Evolutionary conservation across 2,329 filamentous ascomycete species (phyloP), one percentile per base, ranked within the genome.

Genomic region (Arthrobotrys entomopaga): DNA sequence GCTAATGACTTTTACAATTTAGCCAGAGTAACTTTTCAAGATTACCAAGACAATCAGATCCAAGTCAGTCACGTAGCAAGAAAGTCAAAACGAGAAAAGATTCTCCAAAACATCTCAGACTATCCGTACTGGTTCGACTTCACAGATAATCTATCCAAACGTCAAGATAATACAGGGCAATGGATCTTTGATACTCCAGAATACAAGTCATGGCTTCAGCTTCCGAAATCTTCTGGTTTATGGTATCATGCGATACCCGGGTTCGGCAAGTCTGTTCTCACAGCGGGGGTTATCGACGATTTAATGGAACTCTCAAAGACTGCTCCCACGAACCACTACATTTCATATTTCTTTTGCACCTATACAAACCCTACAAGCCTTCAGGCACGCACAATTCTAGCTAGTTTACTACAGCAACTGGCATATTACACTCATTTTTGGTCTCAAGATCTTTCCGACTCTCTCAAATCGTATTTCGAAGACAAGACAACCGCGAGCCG

Each of bases 101-200:
- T 82, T 1, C 75, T 82, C 0, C 76, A 80, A 2, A 72, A 63
- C 0, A 65, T 82, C 3, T 82, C 77, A 1, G 60, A 71, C 0
- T 67, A 81, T 58, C 75, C 80, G 16, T 77, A 79, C 11, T 50
- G 61, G 40, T 63, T 60, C n/a, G 69, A 73, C 34, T 58, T 80
- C 0, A 80, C 78, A n/a, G 77, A 80, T 34, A 79, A 75, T 16
- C 77, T 78, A 7, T 75, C 78, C 1, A 81, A 80, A 20, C 78
- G 80, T 0, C 77, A 78, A 10, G 50, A 65, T 1, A 66, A 75
- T 13, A 82, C 80, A 2, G 77, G 79, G 16, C 24, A 72, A 2
- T 80, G 80, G 81, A 56, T 81, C 1, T 78, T 80, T 2, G 1
- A 65, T 1, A 80, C 78, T 0, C 6, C 42, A 0, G 74, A 81